Percentiles rank a stretch among this genome's conserved stretches.
Evolutionary conservation across 2,329 filamentous ascomycete species (phyloP).

Genomic region (Colletotrichum chrysophilum): DNA sequence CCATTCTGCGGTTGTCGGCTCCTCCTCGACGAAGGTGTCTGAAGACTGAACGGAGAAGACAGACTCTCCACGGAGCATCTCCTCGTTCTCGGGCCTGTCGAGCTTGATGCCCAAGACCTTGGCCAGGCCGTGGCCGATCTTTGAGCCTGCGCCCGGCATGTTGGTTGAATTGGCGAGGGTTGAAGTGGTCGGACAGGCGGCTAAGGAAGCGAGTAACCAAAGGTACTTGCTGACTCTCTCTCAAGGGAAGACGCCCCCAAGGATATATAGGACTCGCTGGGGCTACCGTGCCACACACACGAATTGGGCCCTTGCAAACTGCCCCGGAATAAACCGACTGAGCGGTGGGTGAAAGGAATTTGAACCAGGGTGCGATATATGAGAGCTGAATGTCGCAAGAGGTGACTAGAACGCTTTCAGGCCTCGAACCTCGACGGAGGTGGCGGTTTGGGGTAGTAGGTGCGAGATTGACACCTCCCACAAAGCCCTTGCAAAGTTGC

Average conservation of each 20-base stretch:
- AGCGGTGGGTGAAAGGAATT: neutral
- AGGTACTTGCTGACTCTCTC: neutral
- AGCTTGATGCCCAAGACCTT: slow-evolving; percentile 85
- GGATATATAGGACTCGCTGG: slow-evolving; percentile 10
- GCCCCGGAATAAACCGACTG: neutral
- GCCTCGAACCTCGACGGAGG: slow-evolving; percentile 2
- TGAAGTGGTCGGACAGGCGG: neutral
- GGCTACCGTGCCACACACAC: slow-evolving; percentile 6
- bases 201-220: neutral
- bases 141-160: slow-evolving; percentile 50
- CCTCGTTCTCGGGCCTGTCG: slow-evolving; percentile 69
- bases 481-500: slow-evolving; percentile 16
- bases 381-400: slow-evolving; percentile 5
- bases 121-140: slow-evolving; percentile 75
- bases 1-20: slow-evolving; percentile 79
- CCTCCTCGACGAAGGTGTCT: slow-evolving; percentile 82
- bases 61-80: slow-evolving; percentile 79
- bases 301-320: neutral
- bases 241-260: neutral
- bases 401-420: slow-evolving; percentile 10
- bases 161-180: neutral
- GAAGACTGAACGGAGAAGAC: slow-evolving; percentile 75
- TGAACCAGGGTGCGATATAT: neutral
- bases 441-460: slow-evolving; percentile 12
- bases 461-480: slow-evolving; percentile 4